Evolutionary conservation across 2,329 filamentous ascomycete genomes (phyloP), one percentile per base, ranked within the genome.

Genomic region (Cladosporium sp.): DNA sequence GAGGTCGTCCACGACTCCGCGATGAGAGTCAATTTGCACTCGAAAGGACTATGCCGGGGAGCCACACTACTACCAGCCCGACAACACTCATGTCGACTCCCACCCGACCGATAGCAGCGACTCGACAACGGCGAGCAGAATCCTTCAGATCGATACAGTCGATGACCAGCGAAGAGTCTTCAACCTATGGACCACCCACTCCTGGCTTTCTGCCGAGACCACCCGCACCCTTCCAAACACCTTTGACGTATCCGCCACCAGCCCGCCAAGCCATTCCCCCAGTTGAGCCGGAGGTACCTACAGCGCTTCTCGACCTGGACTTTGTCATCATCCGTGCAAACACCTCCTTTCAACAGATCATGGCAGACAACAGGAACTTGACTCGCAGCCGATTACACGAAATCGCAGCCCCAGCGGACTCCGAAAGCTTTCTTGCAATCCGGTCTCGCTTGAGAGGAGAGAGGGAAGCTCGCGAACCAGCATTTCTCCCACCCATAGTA

Each of bases 1-100:
- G 88, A 60, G 88, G 88, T 37, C 79, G 88, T 43, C 88, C 88
- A 53, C 79, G 88, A 56, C 73, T 93, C 58, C 81, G 88, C 60
- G 88, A 92, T 63, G 85, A 88, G 53, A 51, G 57, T 30, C 58
- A 62, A 12, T 58, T 61, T 51, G 60, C 55, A 40, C 47, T 56
- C 13, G 59, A 62, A 39, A 57, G 50, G 24, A 32, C 50, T 6
- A 30, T 47, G 43, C 38, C 50, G 17, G 27, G 44, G 22, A 27
- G 43, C 7, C 40, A 52, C 17, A 20, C 48, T 19, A 12, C 32
- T 8, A 39, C 19, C 9, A 39, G n/a, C 32, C 20, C 40, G 17
- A 34, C 27, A 32, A 22, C 34, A 24, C 34, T 32, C n/a, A 29
- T 51, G 24, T 32, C 41, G 32, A 52, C 50, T 18, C 50, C 50